These are phyloP conservation scores for Pyrus pyrifolia DNA, from an alignment of 306 rosid genomes.

Conservation along the genomic window DNA sequence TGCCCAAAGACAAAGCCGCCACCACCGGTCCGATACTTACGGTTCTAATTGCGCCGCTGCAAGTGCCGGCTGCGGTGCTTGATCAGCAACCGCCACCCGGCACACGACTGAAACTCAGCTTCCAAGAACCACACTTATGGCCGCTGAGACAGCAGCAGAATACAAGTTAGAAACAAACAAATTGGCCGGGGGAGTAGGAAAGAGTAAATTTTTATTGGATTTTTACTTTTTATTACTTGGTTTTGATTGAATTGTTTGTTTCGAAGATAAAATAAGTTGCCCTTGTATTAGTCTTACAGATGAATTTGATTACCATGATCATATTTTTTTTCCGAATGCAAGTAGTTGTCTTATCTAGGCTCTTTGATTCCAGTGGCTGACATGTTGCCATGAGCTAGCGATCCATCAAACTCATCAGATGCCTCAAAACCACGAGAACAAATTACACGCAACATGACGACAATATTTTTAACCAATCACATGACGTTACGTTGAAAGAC, in stretches of 20 bases:
- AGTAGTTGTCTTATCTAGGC: background rate
- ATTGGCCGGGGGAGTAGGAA: background rate
- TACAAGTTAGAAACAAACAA: background rate
- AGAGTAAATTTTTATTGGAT: background rate
- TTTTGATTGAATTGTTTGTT: background rate
- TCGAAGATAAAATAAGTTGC: background rate
- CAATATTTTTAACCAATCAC: background rate
- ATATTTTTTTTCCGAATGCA: background rate
- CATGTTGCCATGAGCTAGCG: background rate
- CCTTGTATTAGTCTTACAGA: background rate
- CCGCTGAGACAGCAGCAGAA: background rate
- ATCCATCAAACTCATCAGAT: background rate
- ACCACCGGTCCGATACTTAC: slow-evolving; percentile 1
- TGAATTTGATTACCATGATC: background rate
- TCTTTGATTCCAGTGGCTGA: background rate
- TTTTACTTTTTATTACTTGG: background rate
- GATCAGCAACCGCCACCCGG: slow-evolving; percentile 1
- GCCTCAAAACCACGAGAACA: background rate
- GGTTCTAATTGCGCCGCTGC: slow-evolving; percentile 30
- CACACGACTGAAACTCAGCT: background rate
- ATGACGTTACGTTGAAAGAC: background rate
- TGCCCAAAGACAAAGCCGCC: slow-evolving; percentile 38
- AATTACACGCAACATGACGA: background rate
- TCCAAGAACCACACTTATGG: background rate
- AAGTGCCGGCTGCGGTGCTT: slow-evolving; percentile 36